These are phyloP conservation scores for Lactarius deliciosus DNA, from an alignment of 768 basidiomycete genomes.

Conservation along the genomic window DNA sequence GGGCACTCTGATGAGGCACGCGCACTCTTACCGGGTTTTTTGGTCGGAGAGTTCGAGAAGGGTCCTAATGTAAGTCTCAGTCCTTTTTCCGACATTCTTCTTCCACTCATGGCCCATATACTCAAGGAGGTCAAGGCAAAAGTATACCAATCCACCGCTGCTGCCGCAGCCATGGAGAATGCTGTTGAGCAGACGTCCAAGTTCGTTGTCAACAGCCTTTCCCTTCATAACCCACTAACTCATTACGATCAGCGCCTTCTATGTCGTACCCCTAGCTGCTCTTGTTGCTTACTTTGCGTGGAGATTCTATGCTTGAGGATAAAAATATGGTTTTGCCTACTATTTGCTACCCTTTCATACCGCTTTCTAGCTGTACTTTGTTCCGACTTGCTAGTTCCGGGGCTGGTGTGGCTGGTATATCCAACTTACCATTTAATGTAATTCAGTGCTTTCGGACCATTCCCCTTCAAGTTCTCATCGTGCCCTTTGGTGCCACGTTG, in stretches of 20 bases:
- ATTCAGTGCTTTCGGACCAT: neutral
- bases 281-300: conserved; percentile 49
- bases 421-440: conserved; percentile 17
- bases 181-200: conserved; percentile 30
- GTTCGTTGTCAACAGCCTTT: conserved; percentile 20
- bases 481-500: neutral
- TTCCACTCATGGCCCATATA: neutral
- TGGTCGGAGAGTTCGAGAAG: conserved; percentile 79
- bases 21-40: conserved; percentile 85
- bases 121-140: conserved; percentile 22
- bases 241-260: conserved; percentile 35
- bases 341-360: conserved; percentile 9
- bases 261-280: conserved; percentile 45
- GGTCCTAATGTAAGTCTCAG: conserved; percentile 39
- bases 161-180: conserved; percentile 23
- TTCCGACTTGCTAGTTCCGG: neutral
- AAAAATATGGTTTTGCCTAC: neutral
- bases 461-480: neutral
- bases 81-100: neutral
- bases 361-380: conserved; percentile 1
- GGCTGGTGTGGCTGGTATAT: conserved; percentile 1
- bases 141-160: conserved; percentile 15
- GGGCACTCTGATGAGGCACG: conserved; percentile 99
- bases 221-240: neutral
- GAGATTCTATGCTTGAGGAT: conserved; percentile 38